Evolutionary conservation across 2,329 filamentous ascomycete species (phyloP), one percentile per base, ranked within the genome.

Genomic region (Trichoderma cornu-damae): DNA sequence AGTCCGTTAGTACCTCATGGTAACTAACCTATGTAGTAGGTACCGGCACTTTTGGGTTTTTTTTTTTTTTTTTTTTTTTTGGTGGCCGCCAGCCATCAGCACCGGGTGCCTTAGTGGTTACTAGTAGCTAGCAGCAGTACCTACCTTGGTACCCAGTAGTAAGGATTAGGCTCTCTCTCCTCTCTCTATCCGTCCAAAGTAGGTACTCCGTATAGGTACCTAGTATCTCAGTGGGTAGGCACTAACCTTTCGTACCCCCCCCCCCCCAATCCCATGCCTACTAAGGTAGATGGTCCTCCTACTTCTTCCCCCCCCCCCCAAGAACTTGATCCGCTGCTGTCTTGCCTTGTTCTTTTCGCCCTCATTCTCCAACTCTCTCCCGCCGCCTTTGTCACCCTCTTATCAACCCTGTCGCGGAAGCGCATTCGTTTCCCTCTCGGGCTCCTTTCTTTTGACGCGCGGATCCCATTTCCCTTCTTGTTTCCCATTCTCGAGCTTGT

Each of bases 311-410:
- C 47, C 58, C 32, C 54, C 40, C 49, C 47, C 58, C 34, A 57
- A 58, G 55, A 43, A 43, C 40, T 53, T 54, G 54, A 54, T 59
- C 59, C 56, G 57, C 57, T 44, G 47, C 46, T 55, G 52, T 57
- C 55, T 46, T 47, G 55, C 48, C 54, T 50, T 24, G 40, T 22
- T 57, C 47, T 51, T 38, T 35, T 47, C 58, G 53, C 40, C 54
- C 53, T 60, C 55, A 47, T 50, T 49, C 24, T 43, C 40, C 49
- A 54, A 54, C 42, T 35, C 42, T 38, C 44, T 14, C 38, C 55
- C 32, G 30, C 38, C 47, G 28, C 55, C 47, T 38, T 30, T 32
- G 24, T 46, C 44, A 57, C 57, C 46, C 43, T 30, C 37, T 49
- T 52, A 16, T 32, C 26, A 32, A 24, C 46, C 51, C 46, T 38